Base-by-base conservation (phyloP, 129 eudicot species). In the Artemisia annua region DNA sequence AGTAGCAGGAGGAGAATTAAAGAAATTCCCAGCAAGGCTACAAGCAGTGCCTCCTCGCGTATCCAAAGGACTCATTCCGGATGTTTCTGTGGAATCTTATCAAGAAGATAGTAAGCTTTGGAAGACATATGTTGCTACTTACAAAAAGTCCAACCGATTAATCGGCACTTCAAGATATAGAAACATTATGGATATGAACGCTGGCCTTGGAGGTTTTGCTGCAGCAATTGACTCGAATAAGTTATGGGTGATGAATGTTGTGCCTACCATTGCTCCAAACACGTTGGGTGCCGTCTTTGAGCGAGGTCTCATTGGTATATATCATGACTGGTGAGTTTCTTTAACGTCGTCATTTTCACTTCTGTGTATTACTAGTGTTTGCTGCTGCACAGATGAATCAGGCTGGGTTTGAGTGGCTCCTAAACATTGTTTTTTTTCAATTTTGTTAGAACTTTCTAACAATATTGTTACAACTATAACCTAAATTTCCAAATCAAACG, bases 231-330 rank as follows among this genome's bases (percentile, higher is more conserved):
- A 84, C 57, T 90, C 97, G 0, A 70, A 88, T 67, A 93, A 90
- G 67, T 60, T 82, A 15, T 93, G 98, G 98, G 98, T 93, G 56
- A 93, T 93, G 98, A 93, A 93, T 77, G 97, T 90, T 57, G 97
- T 94, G 59, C 98, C 98, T 9, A 87, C 91, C 30, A 79, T 84
- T 75, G 96, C 97, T 78, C 77, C 81, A 18, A 90, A 87, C 65
- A 90, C 98, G 14, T 73, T 94, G 26, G 96, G 97, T 16, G 91
- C 78, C 55, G 70, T 93, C 10, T 93, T 85, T 74, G 98, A 93
- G 75, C 78, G 98, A 78, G 98, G 98, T 53, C 89, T 93, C 51
- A 79, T 89, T 28, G 98, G 98, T 61, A 89, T 93, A 28, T 94
- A 90, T 85, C 98, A 94, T 78, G 98, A 94, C 61, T 94, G 98